Base-by-base conservation (phyloP, 2,329 filamentous ascomycete species). In the Scorias spongiosa region DNA sequence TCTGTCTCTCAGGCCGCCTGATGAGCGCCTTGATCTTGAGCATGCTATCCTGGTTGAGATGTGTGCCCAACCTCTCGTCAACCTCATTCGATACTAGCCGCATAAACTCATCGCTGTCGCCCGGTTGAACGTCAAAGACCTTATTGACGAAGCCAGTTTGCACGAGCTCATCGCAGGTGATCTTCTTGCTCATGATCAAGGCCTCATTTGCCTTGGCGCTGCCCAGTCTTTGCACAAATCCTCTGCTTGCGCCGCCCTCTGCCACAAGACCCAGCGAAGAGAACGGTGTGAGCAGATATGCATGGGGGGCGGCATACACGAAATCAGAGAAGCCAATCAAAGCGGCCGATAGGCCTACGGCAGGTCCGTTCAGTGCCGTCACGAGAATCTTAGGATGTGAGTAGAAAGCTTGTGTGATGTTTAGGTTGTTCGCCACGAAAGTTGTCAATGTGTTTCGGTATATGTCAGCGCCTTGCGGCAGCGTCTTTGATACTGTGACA, bases 351-450 rank as follows among this genome's bases (percentile, higher is more conserved):
- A 96, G 79, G 5, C 91, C 91, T 43, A 98, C 74, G 10, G 80
- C 87, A 5, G 91, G 91, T 2, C 89, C 91, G 66, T 96, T 96
- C 51, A 96, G 79, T 0, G 85, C 91, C 0, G 81, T 80, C 47
- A 96, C 75, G 18, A 96, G 82, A 64, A 96, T 83, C 68, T 96
- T 95, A 54, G 87, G 84, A 66, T 96, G 91, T 11, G 79, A 80
- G 69, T 91, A 88, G 69, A 96, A 94, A 54, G 86, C 81, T 55
- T 85, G 81, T 2, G 88, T 91, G 55, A 85, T 75, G 71, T 93
- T 84, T 45, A 95, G 75, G 70, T 96, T 96, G 71, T 83, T 81
- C 52, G 81, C 71, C 10, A 85, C 81, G 64, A 96, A 93, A 57
- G 61, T 68, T 42, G 74, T 71, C 30, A 93, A 74, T 67, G 78